Conservation (phyloP, 371 early-diverging fungal species). For the Mortierella sp. region DNA sequence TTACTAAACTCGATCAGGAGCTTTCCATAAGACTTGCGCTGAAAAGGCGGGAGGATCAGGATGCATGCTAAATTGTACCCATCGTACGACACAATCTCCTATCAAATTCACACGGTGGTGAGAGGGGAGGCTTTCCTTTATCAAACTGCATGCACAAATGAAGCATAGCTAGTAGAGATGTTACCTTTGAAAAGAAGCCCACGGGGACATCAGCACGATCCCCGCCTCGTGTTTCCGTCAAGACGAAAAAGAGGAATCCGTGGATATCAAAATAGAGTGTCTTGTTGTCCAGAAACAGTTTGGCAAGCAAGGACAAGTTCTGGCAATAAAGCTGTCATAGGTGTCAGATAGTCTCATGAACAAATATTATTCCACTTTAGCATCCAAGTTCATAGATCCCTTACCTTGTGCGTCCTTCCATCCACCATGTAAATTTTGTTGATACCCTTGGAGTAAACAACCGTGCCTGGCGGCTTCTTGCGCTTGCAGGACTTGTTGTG, state of each 20-base stretch:
- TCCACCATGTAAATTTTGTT: slow-evolving; percentile 92
- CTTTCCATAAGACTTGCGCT: slow-evolving; percentile 88
- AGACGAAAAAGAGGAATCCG: slow-evolving; percentile 96
- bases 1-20: slow-evolving; percentile 88
- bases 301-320: slow-evolving; percentile 94
- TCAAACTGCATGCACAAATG: slow-evolving; percentile 1
- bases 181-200: slow-evolving; percentile 78
- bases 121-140: too few relatives aligned
- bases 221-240: slow-evolving; percentile 74
- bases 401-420: slow-evolving; percentile 85
- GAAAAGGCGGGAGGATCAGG: slow-evolving; percentile 86
- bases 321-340: slow-evolving; percentile 86
- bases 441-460: slow-evolving; percentile 84
- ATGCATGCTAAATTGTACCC: slow-evolving; percentile 92
- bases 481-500: slow-evolving; percentile 61
- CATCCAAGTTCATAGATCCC: too few relatives aligned
- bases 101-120: too few relatives aligned
- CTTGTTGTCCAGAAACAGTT: slow-evolving; percentile 98
- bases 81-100: slow-evolving; percentile 80
- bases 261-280: slow-evolving; percentile 98
- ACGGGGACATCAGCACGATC: slow-evolving; percentile 62
- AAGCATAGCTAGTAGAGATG: background rate
- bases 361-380: too few relatives aligned
- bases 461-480: slow-evolving; percentile 87
- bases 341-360: background rate